Evolutionary conservation across 208 protist species (phyloP), one percentile per base, ranked within the genome.

Genomic region (Strigomonas galati): DNA sequence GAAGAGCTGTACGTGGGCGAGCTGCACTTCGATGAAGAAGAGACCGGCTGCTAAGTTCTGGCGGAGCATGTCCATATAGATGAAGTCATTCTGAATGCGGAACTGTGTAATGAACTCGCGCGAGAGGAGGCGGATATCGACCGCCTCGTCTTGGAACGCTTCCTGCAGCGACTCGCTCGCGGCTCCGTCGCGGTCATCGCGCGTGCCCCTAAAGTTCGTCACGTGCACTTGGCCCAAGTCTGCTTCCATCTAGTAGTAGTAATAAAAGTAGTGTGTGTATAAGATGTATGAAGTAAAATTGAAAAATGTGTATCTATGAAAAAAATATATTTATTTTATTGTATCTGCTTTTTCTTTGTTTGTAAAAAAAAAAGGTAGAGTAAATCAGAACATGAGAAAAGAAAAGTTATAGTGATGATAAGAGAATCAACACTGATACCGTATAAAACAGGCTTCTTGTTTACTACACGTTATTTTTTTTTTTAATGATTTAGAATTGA

Each of bases 1-100:
- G 72, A 95, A 97, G 65, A 92, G 84, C 71, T 94, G 83, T 12
- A 95, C 28, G 65, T 97, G 88, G 15, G 68, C 66, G 80, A 95
- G 83, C 60, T 96, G 81, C 48, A 97, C 46, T 71, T 97, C 92
- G 28, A 97, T 66, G 71, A 91, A 97, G 68, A 84, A 85, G 61
- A 90, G 68, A 5, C 82, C 83, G 28, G 78, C 88, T 4, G 86
- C 84, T 63, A 97, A 77, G 72, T 94, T 95, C 59, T 72, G 49
- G 32, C 87, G 87, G 43, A 97, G 78, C 84, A 91, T 85, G 37
- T 83, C 74, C 78, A 90, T 93, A 76, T 97, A 97, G 27, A 94
- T 40, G 53, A 93, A 93, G 55, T 77, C 76, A 60, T 89, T 83
- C 15, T 88, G 77, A 32, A 94, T 81, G 59, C 83, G 82, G 66